Percentiles rank a stretch among this genome's conserved stretches.
phyloP scores from a whole-genome alignment of 495 filamentous ascomycete genomes.

The Penicillium herquei region DNA sequence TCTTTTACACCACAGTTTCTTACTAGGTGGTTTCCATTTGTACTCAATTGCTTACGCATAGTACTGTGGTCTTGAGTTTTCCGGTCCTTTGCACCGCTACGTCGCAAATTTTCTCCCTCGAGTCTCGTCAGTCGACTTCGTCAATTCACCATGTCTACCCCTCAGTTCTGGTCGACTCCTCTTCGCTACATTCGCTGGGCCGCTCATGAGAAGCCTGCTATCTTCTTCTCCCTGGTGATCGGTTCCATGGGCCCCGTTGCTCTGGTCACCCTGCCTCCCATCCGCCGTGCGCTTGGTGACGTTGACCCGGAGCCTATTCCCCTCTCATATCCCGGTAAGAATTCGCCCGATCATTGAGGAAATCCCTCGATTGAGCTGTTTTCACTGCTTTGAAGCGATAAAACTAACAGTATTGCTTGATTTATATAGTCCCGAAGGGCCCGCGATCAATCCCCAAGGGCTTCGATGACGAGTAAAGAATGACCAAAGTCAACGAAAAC shows the following conservation, averaged over 20 bases:
- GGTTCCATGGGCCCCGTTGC: constrained; percentile 69
- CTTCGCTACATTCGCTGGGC: constrained; percentile 84
- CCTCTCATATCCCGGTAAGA: constrained; percentile 86
- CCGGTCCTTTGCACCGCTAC: constrained; percentile 5
- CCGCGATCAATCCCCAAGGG: constrained; percentile 69
- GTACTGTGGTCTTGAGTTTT: constrained; percentile 1
- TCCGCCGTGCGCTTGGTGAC: constrained; percentile 68
- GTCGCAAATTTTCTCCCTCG: constrained; percentile 13
- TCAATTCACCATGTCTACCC: constrained; percentile 57
- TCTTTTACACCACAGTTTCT: constrained; percentile 8
- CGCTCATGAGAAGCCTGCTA: constrained; percentile 78
- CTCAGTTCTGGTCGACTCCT: constrained; percentile 80
- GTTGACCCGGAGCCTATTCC: constrained; percentile 68
- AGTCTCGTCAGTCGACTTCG: constrained; percentile 15
- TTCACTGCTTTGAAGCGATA: too few species aligned
- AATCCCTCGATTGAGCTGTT: background rate
- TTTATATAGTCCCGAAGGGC: constrained; percentile 65
- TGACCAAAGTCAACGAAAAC: constrained; percentile 1
- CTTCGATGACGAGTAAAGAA: constrained; percentile 66
- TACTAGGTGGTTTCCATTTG: constrained; percentile 3
- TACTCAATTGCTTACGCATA: constrained; percentile 4
- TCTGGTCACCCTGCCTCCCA: constrained; percentile 65
- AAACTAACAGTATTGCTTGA: constrained; percentile 9
- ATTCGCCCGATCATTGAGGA: background rate
- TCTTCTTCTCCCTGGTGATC: constrained; percentile 79